These are phyloP conservation scores for Pleurotus sapidus DNA, from an alignment of 768 basidiomycete genomes.

Conservation along the genomic window DNA sequence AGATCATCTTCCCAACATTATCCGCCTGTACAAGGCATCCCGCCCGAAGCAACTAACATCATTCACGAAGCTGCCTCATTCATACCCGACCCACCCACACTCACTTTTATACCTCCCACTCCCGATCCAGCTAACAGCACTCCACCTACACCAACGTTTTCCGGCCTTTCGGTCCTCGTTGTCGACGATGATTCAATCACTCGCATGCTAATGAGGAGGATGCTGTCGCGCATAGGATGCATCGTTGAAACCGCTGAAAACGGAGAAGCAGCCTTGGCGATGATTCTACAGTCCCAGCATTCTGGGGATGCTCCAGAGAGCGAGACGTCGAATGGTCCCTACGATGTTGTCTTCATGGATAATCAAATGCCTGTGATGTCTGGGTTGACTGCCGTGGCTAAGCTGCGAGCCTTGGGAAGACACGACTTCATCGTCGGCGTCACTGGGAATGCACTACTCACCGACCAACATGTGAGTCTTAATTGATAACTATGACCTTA, in stretches of 20 bases:
- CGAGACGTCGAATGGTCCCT: constrained; percentile 5
- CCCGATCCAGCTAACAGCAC: constrained; percentile 3
- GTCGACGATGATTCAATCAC: constrained; percentile 69
- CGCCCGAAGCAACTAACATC: neutral
- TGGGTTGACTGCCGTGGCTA: constrained; percentile 51
- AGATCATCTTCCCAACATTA: neutral
- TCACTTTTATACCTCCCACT: neutral
- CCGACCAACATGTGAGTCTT: constrained; percentile 38
- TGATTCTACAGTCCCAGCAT: constrained; percentile 37
- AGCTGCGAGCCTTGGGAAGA: constrained; percentile 47
- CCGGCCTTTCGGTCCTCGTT: constrained; percentile 47
- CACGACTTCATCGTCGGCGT: constrained; percentile 64
- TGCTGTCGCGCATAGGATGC: constrained; percentile 63
- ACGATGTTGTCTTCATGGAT: constrained; percentile 26
- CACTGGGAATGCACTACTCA: constrained; percentile 51
- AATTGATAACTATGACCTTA: constrained; percentile 11
- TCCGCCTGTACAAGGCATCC: neutral
- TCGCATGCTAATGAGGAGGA: constrained; percentile 60
- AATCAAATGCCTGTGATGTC: constrained; percentile 72
- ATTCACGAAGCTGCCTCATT: neutral
- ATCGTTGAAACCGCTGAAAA: constrained; percentile 63
- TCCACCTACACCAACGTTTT: neutral
- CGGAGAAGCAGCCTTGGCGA: constrained; percentile 57
- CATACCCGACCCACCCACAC: neutral
- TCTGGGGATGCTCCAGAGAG: neutral